Evolutionary conservation across 2,329 filamentous ascomycete species (phyloP), one percentile per base, ranked within the genome.

Genomic region (Annulohypoxylon truncatum): DNA sequence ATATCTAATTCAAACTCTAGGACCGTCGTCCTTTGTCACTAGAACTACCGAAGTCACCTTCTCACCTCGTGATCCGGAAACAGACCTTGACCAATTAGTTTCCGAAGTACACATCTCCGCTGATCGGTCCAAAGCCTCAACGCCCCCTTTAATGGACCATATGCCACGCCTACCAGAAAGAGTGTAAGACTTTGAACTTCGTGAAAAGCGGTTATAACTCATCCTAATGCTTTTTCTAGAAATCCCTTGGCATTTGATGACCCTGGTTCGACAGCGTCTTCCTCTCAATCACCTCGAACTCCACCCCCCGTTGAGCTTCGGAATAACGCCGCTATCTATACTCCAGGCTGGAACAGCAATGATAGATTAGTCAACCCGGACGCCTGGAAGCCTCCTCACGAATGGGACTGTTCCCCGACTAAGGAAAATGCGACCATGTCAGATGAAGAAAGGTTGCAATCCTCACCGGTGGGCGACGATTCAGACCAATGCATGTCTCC

Each of bases 311-410:
- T 58, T 47, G 62, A 71, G 56, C 35, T 61, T 61, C 58, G 61
- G 8, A 61, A 38, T 29, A 66, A 58, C 13, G 24, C 59, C 22
- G 64, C 71, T 28, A 66, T 73, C 5, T 76, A 76, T 58, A 75
- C 70, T 3, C 67, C 67, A 15, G 68, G 61, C 2, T 72, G 60
- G 68, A 70, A 69, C 9, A 46, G 56, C 22, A 66, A 70, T 52
- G 71, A 74, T 15, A 74, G 71, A 28, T 72, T 77, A 3, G 78
- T 77, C 18, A 79, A 81, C 46, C 75, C 77, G 0, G 80, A 83
- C 13, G 74, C 77, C n/a, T 84, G 83, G 82, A 82, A 78, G 38
- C 78, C 82, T 0, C 81, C 81, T 0, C 76, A 81, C 29, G 79
- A 81, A 7, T 85, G 82, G 82, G 76, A 79, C 15, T 79, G 77